phyloP scores from a whole-genome alignment of 768 basidiomycete species.

The Suillus subluteus region DNA sequence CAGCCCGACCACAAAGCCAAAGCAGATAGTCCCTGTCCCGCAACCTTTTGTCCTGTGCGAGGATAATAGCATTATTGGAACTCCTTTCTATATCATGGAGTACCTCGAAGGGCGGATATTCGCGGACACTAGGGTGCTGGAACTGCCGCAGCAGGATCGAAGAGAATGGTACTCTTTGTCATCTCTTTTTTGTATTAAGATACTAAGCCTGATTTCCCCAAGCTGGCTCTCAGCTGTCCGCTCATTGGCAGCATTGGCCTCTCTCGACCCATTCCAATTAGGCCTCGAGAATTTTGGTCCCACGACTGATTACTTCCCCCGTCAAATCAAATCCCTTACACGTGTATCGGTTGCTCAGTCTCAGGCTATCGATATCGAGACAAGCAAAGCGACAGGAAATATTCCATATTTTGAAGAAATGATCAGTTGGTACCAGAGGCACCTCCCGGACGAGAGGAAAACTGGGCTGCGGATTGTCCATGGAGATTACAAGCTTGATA shows the following conservation, averaged over 20 bases:
- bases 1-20: slow-evolving; percentile 48
- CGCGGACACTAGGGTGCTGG: slow-evolving; percentile 79
- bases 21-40: slow-evolving; percentile 78
- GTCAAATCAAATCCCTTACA: slow-evolving; percentile 90
- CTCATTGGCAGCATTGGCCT: slow-evolving; percentile 69
- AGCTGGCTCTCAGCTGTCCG: slow-evolving; percentile 82
- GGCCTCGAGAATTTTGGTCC: slow-evolving; percentile 77
- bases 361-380: slow-evolving; percentile 65
- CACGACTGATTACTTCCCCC: slow-evolving; percentile 82
- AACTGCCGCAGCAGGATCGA: slow-evolving; percentile 62
- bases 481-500: slow-evolving; percentile 98
- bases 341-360: slow-evolving; percentile 84
- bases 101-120: slow-evolving; percentile 94
- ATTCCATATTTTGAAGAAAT: slow-evolving; percentile 80
- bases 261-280: slow-evolving; percentile 62
- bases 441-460: slow-evolving; percentile 78
- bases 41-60: slow-evolving; percentile 83
- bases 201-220: background rate
- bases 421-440: slow-evolving; percentile 72
- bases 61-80: slow-evolving; percentile 77
- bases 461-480: slow-evolving; percentile 88
- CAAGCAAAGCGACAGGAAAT: slow-evolving; percentile 57
- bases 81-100: slow-evolving; percentile 96
- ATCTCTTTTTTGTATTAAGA: background rate
- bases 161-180: slow-evolving; percentile 62